Conservation (phyloP, 768 basidiomycete genomes). For the Pleurotus sapidus region DNA sequence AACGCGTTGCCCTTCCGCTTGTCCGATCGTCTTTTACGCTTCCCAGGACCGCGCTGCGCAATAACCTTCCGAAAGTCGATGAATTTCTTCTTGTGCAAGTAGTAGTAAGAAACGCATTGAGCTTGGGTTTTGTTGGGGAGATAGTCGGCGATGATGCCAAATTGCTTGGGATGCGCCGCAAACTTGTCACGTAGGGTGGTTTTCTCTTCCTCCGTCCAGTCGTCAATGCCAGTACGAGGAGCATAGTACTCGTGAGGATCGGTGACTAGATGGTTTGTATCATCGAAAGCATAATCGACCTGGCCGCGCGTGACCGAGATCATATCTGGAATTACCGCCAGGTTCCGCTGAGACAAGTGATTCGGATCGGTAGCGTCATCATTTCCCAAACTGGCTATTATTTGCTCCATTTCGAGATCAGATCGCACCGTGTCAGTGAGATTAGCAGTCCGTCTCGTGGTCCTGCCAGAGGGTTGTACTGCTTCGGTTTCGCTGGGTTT, state of each 20-base stretch:
- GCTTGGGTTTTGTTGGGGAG: conserved; percentile 82
- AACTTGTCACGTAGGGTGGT: conserved; percentile 77
- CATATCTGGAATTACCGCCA: conserved; percentile 92
- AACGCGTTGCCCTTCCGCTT: conserved; percentile 84
- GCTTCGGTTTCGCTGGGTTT: conserved; percentile 37
- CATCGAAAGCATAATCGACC: conserved; percentile 69
- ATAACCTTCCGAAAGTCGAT: conserved; percentile 85
- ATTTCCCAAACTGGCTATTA: conserved; percentile 89
- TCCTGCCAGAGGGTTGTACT: conserved; percentile 44
- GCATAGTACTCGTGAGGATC: conserved; percentile 80
- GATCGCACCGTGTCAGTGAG: conserved; percentile 90
- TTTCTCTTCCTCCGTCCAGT: conserved; percentile 89
- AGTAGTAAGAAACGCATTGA: conserved; percentile 93
- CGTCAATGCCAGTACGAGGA: conserved; percentile 66
- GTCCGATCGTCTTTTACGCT: conserved; percentile 56
- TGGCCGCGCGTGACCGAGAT: conserved; percentile 61
- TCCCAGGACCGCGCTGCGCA: conserved; percentile 60
- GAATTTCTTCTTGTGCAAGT: conserved; percentile 85
- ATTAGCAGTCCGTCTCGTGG: conserved; percentile 69
- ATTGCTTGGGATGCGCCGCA: conserved; percentile 88
- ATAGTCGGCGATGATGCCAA: conserved; percentile 83
- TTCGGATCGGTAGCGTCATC: conserved; percentile 93
- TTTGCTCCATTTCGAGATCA: conserved; percentile 96
- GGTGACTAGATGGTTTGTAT: conserved; percentile 78
- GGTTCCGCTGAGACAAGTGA: conserved; percentile 80